Conservation (phyloP, 2,329 filamentous ascomycete genomes). For the Sodiomyces alkalinus region DNA sequence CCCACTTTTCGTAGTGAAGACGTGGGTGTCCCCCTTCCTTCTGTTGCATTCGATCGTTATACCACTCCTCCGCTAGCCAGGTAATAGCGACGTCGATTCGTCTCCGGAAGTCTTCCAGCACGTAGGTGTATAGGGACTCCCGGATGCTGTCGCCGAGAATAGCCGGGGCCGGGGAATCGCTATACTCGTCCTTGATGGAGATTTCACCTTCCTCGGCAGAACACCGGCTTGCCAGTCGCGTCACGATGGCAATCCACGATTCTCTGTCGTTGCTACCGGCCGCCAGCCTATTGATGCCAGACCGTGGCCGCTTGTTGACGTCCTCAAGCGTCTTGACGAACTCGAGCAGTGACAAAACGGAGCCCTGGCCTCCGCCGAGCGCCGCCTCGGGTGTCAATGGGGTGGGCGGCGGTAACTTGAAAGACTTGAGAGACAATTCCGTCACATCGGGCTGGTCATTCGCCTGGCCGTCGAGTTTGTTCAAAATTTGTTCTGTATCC, state of each 20-base stretch:
- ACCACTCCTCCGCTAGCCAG: constrained; percentile 98
- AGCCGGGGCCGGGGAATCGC: constrained; percentile 21
- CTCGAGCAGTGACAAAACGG: constrained; percentile 62
- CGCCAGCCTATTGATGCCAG: constrained; percentile 71
- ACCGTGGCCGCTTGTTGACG: constrained; percentile 42
- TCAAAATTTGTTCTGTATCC: constrained; percentile 60
- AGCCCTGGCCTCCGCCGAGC: constrained; percentile 57
- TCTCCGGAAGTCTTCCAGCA: constrained; percentile 81
- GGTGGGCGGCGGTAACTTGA: constrained; percentile 64
- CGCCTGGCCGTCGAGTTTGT: constrained; percentile 53
- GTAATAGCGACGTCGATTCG: constrained; percentile 82
- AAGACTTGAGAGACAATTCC: constrained; percentile 55
- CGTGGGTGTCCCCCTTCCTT: constrained; percentile 30
- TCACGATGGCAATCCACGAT: constrained; percentile 80
- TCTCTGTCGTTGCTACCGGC: constrained; percentile 74
- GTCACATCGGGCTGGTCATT: constrained; percentile 31
- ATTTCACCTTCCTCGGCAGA: constrained; percentile 52
- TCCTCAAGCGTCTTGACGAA: constrained; percentile 64
- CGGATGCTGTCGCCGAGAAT: constrained; percentile 61
- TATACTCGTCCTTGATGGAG: constrained; percentile 41
- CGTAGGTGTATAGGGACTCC: constrained; percentile 66
- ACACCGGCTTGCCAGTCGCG: constrained; percentile 69
- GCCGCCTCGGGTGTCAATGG: constrained; percentile 57
- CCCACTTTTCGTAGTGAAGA: constrained; percentile 65
- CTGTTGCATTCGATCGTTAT: constrained; percentile 54